These are phyloP conservation scores for Candida oleophila DNA, from an alignment of 805 yeast genomes.

Conservation along the genomic window DNA sequence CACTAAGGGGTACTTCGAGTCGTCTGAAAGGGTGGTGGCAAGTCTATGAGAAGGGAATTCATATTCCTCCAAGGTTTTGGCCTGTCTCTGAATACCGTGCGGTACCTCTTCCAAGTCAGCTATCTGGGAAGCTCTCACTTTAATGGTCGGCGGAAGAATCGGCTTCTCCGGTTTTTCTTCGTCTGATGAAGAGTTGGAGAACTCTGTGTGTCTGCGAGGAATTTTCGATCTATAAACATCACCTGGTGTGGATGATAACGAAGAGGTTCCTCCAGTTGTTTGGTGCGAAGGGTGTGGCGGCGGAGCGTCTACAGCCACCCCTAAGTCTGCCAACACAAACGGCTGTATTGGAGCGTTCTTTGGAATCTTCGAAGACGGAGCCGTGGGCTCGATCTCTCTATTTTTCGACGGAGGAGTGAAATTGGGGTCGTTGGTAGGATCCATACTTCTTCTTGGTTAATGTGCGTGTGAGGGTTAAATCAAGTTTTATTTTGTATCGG, in stretches of 20 bases:
- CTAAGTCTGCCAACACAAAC: conserved; percentile 70
- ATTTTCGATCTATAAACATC: conserved; percentile 36
- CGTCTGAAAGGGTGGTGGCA: conserved; percentile 65
- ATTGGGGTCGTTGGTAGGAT: conserved; percentile 89
- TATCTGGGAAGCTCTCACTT: conserved; percentile 58
- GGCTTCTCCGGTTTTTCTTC: conserved; percentile 25
- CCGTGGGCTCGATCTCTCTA: conserved; percentile 59
- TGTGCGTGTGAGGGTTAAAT: conserved; percentile 1
- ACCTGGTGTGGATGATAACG: conserved; percentile 6
- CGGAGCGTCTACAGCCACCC: conserved; percentile 73
- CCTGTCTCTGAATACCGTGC: conserved; percentile 87
- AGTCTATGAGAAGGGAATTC: conserved; percentile 86
- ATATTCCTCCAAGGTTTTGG: conserved; percentile 66
- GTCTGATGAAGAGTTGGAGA: conserved; percentile 47
- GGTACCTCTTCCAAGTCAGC: conserved; percentile 98
- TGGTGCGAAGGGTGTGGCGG: conserved; percentile 47
- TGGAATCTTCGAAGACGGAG: conserved; percentile 70
- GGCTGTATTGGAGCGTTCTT: conserved; percentile 75
- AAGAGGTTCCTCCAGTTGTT: conserved; percentile 6
- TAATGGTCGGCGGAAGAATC: conserved; percentile 40
- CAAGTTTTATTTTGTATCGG: background rate
- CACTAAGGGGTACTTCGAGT: conserved; percentile 82
- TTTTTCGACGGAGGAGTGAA: conserved; percentile 81
- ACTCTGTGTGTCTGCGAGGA: conserved; percentile 57
- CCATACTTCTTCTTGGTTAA: conserved; percentile 49